These are phyloP conservation scores for Lactarius hengduanensis DNA, from an alignment of 768 basidiomycete species.

Conservation along the genomic window DNA sequence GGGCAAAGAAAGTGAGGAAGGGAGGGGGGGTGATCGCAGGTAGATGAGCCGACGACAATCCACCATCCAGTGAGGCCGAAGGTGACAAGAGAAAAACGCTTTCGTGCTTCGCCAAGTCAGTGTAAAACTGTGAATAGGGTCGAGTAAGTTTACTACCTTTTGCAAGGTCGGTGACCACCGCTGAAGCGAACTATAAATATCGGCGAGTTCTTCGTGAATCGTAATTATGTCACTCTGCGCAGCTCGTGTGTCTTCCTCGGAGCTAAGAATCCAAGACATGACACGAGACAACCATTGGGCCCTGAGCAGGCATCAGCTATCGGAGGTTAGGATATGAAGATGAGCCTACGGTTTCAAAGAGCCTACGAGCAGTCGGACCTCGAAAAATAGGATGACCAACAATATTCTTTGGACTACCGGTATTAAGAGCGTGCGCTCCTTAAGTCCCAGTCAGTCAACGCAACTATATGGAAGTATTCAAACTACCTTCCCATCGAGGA, in stretches of 20 bases:
- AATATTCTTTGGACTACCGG: slow-evolving; percentile 60
- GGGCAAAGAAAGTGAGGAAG: slow-evolving; percentile 19
- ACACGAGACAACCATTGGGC: slow-evolving; percentile 48
- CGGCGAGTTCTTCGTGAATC: slow-evolving; percentile 2
- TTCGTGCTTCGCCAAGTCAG: slow-evolving; percentile 20
- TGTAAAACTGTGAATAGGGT: background rate
- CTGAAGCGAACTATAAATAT: slow-evolving; percentile 18
- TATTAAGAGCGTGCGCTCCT: slow-evolving; percentile 55
- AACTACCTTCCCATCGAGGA: slow-evolving; percentile 21
- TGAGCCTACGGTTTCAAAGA: slow-evolving; percentile 59
- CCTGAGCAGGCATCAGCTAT: slow-evolving; percentile 33
- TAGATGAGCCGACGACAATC: background rate
- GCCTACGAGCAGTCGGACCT: slow-evolving; percentile 60
- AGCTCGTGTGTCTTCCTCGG: slow-evolving; percentile 16
- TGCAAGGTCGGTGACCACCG: slow-evolving; percentile 16
- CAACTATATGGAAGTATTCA: background rate
- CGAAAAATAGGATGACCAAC: slow-evolving; percentile 58
- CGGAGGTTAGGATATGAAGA: background rate
- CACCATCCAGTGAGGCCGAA: slow-evolving; percentile 3
- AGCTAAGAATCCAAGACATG: slow-evolving; percentile 45
- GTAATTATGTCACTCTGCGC: background rate
- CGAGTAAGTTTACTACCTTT: slow-evolving; percentile 11
- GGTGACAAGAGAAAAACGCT: slow-evolving; percentile 8
- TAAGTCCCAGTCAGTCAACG: slow-evolving; percentile 5
- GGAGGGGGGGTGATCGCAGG: slow-evolving; percentile 28